Evolutionary conservation across 805 yeast species (phyloP), one percentile per base, ranked within the genome.

Genomic region (Suhomyces kilbournensis): DNA sequence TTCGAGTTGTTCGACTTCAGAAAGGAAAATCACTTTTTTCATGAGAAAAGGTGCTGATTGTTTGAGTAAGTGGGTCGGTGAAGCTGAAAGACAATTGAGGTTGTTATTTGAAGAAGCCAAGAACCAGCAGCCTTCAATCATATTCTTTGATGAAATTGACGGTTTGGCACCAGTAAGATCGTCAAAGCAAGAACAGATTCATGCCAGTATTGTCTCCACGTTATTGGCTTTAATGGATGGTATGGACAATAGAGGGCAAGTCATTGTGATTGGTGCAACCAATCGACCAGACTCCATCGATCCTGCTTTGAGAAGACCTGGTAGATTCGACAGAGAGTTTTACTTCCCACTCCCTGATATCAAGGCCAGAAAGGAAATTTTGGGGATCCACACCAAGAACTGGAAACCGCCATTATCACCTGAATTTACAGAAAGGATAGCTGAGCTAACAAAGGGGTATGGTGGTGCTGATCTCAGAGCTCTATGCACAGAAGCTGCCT

Each of bases 1-100:
- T 1, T 94, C 98, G 0, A 88, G 96, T 58, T 91, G 97, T 61
- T 88, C 97, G 0, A 83, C 96, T 0, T 85, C 88, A 15, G 85
- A 85, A 12, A 77, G 86, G 55, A 93, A 94, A 59, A 91, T 94
- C 53, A 91, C 99, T 0, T 94, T 94, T 64, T 94, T 91, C 70
- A 94, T 94, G 99, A 76, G 99, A 56, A 94, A 94, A 67, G 99
- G 99, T 57, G 98, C 99, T 0, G 99, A 94, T 68, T 88, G 96
- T 65, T 74, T 94, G 60, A 89, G 97, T 44, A 94, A 94, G 72
- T 94, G 99, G 99, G 98, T 94, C 3, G 99, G 99, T 62, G 99
- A 94, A 69, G 98, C 98, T 5, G 99, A 94, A 70, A 79, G 99
- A 58, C 98, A 94, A 67, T 75, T 94, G 55, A 75, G 99, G 54